phyloP scores from a whole-genome alignment of 2,329 filamentous ascomycete genomes.

The Mollisia scopiformis region DNA sequence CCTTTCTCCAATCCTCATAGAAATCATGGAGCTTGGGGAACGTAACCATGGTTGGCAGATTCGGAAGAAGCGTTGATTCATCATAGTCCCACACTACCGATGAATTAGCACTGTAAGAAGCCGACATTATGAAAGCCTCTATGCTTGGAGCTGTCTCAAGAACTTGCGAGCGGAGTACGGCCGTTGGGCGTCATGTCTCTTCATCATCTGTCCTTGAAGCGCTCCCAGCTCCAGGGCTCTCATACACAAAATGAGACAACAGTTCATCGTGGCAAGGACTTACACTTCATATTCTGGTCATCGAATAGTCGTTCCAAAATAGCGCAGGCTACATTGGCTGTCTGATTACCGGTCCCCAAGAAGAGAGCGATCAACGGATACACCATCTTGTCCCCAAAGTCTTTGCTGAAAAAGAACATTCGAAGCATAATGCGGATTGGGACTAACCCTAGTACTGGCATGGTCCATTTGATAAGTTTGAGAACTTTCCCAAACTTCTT shows the following conservation, averaged over 20 bases:
- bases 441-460: conserved; percentile 60
- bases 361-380: conserved; percentile 74
- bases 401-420: conserved; percentile 68
- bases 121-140: too few relatives aligned
- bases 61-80: conserved; percentile 54
- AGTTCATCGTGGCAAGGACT: too few relatives aligned
- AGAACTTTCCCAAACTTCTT: conserved; percentile 58
- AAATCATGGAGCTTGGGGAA: conserved; percentile 66
- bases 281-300: conserved; percentile 59
- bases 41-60: conserved; percentile 67
- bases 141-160: too few relatives aligned
- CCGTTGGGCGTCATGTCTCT: too few relatives aligned
- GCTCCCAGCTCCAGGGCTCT: too few relatives aligned
- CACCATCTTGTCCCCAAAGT: conserved; percentile 73
- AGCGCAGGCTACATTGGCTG: conserved; percentile 69
- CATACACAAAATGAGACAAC: too few relatives aligned
- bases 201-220: too few relatives aligned
- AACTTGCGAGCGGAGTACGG: too few relatives aligned
- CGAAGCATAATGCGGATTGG: conserved; percentile 68
- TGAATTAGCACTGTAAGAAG: too few relatives aligned
- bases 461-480: conserved; percentile 60
- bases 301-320: conserved; percentile 65
- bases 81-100: conserved; percentile 67
- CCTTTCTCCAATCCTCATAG: conserved; percentile 60
- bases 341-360: conserved; percentile 73